phyloP scores from a whole-genome alignment of 106 monocot genomes.

The Allium cepa region DNA sequence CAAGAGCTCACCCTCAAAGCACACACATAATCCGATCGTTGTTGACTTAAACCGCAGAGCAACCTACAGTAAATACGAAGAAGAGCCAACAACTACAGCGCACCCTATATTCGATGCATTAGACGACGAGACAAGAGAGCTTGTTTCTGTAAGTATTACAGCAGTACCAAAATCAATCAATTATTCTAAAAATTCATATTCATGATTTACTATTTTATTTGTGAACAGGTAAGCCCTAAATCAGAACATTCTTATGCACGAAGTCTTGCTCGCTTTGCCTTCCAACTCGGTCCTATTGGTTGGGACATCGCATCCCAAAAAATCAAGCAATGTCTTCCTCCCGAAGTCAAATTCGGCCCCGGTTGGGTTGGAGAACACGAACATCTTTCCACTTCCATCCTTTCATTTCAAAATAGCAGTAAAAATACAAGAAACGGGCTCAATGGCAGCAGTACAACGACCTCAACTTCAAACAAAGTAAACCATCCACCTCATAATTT shows the following conservation, averaged over 20 bases:
- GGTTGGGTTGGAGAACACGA: conserved; percentile 94
- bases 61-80: conserved; percentile 47
- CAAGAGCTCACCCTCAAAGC: conserved; percentile 33
- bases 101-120: conserved; percentile 27
- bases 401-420: conserved; percentile 22
- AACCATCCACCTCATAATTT: neutral
- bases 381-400: conserved; percentile 41
- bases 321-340: conserved; percentile 52
- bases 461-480: neutral
- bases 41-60: conserved; percentile 67
- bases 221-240: conserved; percentile 49
- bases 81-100: conserved; percentile 18
- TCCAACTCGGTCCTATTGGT: conserved; percentile 49
- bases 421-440: neutral
- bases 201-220: conserved; percentile 1
- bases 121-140: conserved; percentile 34
- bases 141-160: conserved; percentile 49
- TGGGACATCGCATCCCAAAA: conserved; percentile 81
- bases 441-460: neutral
- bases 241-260: conserved; percentile 64
- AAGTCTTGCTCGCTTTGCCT: conserved; percentile 78
- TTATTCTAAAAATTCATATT: conserved; percentile 1
- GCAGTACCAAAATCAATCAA: neutral
- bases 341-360: conserved; percentile 76
- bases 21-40: conserved; percentile 17